These are phyloP conservation scores for Ramularia endophylla DNA, from an alignment of 2,329 filamentous ascomycete species.

Conservation along the genomic window DNA sequence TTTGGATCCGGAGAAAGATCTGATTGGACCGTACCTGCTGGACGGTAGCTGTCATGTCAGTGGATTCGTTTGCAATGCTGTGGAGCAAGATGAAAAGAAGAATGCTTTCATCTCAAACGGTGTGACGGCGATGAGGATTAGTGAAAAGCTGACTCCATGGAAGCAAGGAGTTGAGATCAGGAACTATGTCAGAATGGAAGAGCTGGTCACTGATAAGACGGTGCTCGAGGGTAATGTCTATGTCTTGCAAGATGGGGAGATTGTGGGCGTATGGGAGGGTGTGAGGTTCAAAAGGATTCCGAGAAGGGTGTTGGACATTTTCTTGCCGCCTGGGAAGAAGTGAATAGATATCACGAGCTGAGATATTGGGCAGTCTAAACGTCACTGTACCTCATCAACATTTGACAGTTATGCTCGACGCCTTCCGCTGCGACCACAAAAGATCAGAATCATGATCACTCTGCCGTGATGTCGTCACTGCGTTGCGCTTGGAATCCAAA, in stretches of 20 bases:
- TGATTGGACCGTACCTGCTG: constrained; percentile 33
- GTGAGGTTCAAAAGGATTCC: constrained; percentile 48
- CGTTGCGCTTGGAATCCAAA: too few relatives aligned
- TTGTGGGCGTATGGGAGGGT: constrained; percentile 29
- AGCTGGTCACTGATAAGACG: constrained; percentile 16
- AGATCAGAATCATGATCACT: too few relatives aligned
- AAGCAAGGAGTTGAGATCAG: constrained; percentile 1
- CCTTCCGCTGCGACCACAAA: too few relatives aligned
- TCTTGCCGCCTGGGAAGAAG: constrained; percentile 53
- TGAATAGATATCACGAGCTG: too few relatives aligned
- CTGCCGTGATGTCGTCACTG: too few relatives aligned
- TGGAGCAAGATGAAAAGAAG: constrained; percentile 25
- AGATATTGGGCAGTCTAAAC: too few relatives aligned
- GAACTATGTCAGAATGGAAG: constrained; percentile 33
- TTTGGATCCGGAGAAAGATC: constrained; percentile 20
- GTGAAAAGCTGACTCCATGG: constrained; percentile 15
- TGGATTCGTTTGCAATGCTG: constrained; percentile 35
- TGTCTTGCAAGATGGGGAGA: constrained; percentile 26
- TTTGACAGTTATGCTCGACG: too few relatives aligned
- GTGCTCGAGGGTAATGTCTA: constrained; percentile 27
- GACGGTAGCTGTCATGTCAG: constrained; percentile 33
- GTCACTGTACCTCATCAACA: too few relatives aligned
- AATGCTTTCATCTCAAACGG: constrained; percentile 34
- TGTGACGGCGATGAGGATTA: constrained; percentile 29
- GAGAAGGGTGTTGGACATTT: constrained; percentile 56